Percentiles rank a stretch among this genome's conserved stretches.
phyloP scores from a whole-genome alignment of 495 filamentous ascomycete genomes.

The Letharia lupina region DNA sequence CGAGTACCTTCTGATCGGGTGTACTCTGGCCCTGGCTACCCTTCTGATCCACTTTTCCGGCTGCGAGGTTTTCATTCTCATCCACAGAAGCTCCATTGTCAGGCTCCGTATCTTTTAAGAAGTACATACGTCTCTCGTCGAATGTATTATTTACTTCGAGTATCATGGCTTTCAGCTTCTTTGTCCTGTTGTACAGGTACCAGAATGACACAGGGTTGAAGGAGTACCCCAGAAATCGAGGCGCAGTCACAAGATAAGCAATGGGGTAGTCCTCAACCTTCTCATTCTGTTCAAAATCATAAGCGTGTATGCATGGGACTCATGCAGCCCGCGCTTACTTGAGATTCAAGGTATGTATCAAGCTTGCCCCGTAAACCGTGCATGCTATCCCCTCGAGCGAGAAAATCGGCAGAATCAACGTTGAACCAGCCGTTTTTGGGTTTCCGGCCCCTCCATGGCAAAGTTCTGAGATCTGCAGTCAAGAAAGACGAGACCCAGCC shows the following conservation, averaged over 20 bases:
- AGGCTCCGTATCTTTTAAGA: conserved; percentile 18
- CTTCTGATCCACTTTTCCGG: not conserved
- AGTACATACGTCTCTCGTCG: conserved; percentile 51
- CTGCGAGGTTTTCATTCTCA: not conserved
- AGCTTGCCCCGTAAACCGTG: conserved; percentile 50
- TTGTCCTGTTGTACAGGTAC: conserved; percentile 59
- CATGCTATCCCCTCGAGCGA: conserved; percentile 41
- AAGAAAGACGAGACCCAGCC: conserved; percentile 46
- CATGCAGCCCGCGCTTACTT: conserved; percentile 17
- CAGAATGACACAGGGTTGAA: conserved; percentile 77
- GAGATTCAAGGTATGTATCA: conserved; percentile 43
- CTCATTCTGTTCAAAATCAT: conserved; percentile 19
- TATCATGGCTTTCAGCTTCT: conserved; percentile 56
- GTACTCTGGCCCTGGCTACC: not conserved
- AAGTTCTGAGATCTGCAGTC: conserved; percentile 35
- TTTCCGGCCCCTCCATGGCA: not conserved
- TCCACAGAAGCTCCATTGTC: not conserved
- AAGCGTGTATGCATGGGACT: not conserved
- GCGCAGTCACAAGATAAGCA: conserved; percentile 62
- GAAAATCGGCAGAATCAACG: conserved; percentile 51
- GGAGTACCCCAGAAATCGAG: conserved; percentile 59
- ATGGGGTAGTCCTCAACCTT: conserved; percentile 34
- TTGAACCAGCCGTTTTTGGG: conserved; percentile 43
- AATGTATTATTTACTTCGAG: conserved; percentile 76
- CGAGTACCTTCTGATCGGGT: not conserved